Evolutionary conservation across 2,329 filamentous ascomycete genomes (phyloP).

Genomic region (Cadophora malorum): DNA sequence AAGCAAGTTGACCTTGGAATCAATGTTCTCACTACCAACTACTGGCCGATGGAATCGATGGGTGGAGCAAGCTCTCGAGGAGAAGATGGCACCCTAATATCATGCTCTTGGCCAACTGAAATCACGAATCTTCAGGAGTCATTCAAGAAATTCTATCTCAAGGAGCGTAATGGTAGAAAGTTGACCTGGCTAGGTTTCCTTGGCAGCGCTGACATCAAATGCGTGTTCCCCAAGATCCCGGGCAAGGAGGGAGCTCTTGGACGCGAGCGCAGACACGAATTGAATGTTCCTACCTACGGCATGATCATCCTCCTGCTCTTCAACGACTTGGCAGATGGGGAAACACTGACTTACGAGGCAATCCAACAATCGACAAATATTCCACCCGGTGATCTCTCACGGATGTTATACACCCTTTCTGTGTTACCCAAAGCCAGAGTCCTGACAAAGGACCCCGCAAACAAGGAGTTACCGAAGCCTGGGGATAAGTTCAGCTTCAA

Average conservation of each 20-base stretch:
- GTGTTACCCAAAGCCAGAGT: conserved; percentile 85
- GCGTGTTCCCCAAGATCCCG: conserved; percentile 73
- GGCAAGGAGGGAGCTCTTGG: conserved; percentile 71
- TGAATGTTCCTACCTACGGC: conserved; percentile 90
- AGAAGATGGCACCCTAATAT: conserved; percentile 51
- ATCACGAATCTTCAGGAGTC: conserved; percentile 79
- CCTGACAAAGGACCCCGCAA: conserved; percentile 79
- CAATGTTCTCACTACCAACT: conserved; percentile 88
- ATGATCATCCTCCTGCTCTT: conserved; percentile 92
- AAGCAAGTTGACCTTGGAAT: conserved; percentile 80
- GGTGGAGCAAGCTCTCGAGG: conserved; percentile 61
- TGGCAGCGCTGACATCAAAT: conserved; percentile 86
- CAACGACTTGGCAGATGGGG: conserved; percentile 70
- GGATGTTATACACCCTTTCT: conserved; percentile 81
- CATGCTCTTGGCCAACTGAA: conserved; percentile 76
- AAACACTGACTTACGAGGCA: conserved; percentile 69
- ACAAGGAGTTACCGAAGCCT: conserved; percentile 72
- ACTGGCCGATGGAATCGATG: conserved; percentile 94
- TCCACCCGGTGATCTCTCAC: conserved; percentile 72
- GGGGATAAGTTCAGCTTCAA: conserved; percentile 87
- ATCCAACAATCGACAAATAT: conserved; percentile 86
- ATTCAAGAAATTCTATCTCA: conserved; percentile 88
- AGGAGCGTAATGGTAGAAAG: conserved; percentile 85
- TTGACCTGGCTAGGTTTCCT: conserved; percentile 78
- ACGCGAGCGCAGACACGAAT: conserved; percentile 79